Percentiles rank a stretch among this genome's conserved stretches.
Evolutionary conservation across 805 yeast genomes (phyloP).

Genomic region (Ogataea ramenticola): DNA sequence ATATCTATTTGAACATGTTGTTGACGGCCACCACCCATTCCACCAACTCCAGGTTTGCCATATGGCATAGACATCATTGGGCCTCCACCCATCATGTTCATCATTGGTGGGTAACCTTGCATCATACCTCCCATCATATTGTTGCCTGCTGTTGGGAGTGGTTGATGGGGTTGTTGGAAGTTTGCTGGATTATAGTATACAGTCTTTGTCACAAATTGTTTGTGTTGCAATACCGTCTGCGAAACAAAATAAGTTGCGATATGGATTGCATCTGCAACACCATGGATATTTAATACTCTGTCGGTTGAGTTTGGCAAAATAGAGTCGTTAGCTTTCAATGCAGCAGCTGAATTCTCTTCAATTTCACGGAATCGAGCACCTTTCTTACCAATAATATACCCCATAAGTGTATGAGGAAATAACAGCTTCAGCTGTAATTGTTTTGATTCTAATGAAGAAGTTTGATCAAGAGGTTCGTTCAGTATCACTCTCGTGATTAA

Average conservation of each 20-base stretch:
- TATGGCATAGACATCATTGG: constrained; percentile 18
- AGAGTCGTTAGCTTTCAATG: constrained; percentile 64
- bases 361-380: constrained; percentile 73
- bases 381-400: constrained; percentile 71
- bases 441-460: constrained; percentile 48
- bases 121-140: constrained; percentile 2
- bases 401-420: constrained; percentile 75
- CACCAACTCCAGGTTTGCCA: neutral
- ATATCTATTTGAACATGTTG: constrained; percentile 1
- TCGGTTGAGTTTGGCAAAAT: constrained; percentile 74
- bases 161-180: constrained; percentile 22
- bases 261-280: constrained; percentile 83
- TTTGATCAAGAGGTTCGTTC: constrained; percentile 59
- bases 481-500: constrained; percentile 58
- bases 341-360: constrained; percentile 76
- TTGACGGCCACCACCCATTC: neutral
- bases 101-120: constrained; percentile 3
- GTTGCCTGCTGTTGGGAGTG: constrained; percentile 5
- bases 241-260: constrained; percentile 73
- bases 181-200: constrained; percentile 55
- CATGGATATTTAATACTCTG: constrained; percentile 59
- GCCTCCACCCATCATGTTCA: constrained; percentile 8
- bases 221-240: constrained; percentile 58
- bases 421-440: constrained; percentile 53
- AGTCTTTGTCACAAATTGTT: constrained; percentile 48